Evolutionary conservation across 148 eudicot genomes (phyloP).

Genomic region (Talinum fruticosum): DNA sequence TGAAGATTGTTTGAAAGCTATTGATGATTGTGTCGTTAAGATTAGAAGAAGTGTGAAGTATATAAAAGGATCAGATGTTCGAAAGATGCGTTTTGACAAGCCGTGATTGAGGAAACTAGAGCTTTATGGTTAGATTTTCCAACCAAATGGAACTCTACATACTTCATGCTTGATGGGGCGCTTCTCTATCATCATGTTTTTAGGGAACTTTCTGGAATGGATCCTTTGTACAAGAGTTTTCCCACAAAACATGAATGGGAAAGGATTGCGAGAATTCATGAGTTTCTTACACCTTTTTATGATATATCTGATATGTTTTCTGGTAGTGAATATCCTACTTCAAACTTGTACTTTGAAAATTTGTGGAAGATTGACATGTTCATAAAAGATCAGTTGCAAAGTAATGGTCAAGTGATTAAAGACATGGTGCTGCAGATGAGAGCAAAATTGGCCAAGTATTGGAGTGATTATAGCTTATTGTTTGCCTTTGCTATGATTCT

Average conservation of each 20-base stretch:
- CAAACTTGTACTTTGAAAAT: conserved; percentile 20
- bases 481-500: conserved; percentile 1
- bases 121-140: background rate
- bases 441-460: background rate
- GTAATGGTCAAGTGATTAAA: background rate
- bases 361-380: conserved; percentile 4
- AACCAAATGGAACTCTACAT: background rate
- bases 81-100: background rate
- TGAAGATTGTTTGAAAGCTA: no score
- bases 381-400: background rate
- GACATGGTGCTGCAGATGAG: background rate
- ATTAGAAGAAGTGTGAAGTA: no score
- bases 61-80: no score
- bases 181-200: background rate
- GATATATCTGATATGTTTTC: conserved; percentile 14
- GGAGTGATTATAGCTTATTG: background rate
- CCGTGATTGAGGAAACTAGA: background rate
- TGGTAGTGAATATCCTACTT: conserved; percentile 18
- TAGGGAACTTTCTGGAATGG: background rate
- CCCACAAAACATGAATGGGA: background rate
- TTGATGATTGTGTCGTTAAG: no score
- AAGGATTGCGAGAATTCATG: background rate
- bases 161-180: background rate
- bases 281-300: conserved; percentile 1
- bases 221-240: background rate